Percentiles rank a stretch among this genome's conserved stretches.
Evolutionary conservation across 306 rosid genomes (phyloP).

Genomic region (Ceratonia siliqua): DNA sequence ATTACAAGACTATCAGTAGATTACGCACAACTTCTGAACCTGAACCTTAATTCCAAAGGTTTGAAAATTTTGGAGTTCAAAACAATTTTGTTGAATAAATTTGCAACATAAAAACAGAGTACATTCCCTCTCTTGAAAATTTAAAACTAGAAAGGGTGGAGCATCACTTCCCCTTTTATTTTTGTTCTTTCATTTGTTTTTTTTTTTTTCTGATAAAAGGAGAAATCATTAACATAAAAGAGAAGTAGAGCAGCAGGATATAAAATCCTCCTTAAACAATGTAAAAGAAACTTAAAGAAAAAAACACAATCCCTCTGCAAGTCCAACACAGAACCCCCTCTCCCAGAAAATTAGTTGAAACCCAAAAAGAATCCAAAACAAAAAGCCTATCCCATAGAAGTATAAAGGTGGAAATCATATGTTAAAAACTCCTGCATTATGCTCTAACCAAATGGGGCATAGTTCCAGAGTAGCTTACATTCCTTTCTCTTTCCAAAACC

Average conservation of each 20-base stretch:
- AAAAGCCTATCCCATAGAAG: neutral
- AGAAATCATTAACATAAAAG: neutral
- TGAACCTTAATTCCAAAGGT: conserved; percentile 12
- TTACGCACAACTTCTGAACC: conserved; percentile 11
- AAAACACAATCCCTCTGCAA: no score
- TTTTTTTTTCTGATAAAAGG: neutral
- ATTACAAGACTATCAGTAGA: neutral
- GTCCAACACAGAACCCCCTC: neutral
- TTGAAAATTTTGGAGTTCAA: conserved; percentile 6
- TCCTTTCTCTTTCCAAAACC: neutral
- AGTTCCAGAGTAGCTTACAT: neutral
- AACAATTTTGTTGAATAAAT: conserved; percentile 15
- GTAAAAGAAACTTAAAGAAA: neutral
- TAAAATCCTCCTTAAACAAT: neutral
- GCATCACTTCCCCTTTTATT: neutral
- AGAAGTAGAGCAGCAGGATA: neutral
- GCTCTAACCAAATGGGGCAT: neutral
- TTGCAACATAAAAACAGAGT: conserved; percentile 9
- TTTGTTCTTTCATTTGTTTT: neutral
- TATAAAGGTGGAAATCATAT: neutral
- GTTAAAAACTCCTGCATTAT: neutral
- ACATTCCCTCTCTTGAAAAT: conserved; percentile 13
- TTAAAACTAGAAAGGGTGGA: conserved; percentile 20
- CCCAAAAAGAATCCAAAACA: neutral
- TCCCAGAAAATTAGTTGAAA: neutral